Percentiles rank a stretch among this genome's conserved stretches.
Conservation (phyloP, 768 basidiomycete species). For the Tulasnella sp. region DNA sequence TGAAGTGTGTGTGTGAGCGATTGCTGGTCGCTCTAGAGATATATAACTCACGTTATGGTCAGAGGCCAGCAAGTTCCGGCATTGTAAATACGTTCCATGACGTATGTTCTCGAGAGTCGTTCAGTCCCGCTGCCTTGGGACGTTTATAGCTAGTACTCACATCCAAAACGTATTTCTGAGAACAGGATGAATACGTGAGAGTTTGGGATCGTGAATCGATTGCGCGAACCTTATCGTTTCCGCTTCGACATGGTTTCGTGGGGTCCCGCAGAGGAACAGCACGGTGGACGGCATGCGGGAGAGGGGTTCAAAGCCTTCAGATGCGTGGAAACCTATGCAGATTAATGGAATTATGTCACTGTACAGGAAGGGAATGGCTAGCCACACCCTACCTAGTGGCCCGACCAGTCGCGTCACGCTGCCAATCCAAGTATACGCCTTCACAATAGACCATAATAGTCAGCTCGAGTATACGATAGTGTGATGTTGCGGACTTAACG, state of each 20-base stretch:
- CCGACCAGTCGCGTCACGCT: neutral
- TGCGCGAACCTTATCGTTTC: neutral
- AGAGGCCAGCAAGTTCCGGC: conserved; percentile 7
- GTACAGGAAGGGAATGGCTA: too few species aligned
- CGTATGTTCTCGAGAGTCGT: neutral
- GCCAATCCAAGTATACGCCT: neutral
- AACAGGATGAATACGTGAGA: neutral
- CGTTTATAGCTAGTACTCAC: neutral
- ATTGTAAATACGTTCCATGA: conserved; percentile 14
- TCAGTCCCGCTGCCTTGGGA: neutral
- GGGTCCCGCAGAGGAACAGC: neutral
- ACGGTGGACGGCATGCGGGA: neutral
- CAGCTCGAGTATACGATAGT: neutral
- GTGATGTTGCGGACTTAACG: too few species aligned
- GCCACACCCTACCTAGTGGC: neutral
- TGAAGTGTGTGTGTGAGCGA: neutral
- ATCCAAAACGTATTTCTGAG: conserved; percentile 19
- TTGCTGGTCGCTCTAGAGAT: neutral
- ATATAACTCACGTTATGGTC: neutral
- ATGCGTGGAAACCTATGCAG: too few species aligned
- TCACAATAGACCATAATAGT: too few species aligned
- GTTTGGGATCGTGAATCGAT: too few species aligned
- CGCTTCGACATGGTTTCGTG: neutral
- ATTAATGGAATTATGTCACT: too few species aligned
- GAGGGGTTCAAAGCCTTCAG: neutral